Evolutionary conservation across 2,329 filamentous ascomycete species (phyloP), one percentile per base, ranked within the genome.

Genomic region (Endocalyx cinctus): DNA sequence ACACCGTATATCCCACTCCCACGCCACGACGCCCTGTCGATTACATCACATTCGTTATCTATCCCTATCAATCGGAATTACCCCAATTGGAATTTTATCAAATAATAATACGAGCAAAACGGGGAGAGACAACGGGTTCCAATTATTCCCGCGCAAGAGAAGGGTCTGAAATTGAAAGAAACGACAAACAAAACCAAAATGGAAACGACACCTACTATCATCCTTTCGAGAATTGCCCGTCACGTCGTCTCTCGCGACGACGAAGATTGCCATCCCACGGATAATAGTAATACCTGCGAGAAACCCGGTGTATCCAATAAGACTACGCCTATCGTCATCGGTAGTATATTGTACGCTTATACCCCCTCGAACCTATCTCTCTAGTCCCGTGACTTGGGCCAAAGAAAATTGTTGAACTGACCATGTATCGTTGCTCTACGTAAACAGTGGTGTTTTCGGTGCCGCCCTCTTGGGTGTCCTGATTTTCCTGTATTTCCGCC

Each of bases 231-330:
- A 31, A 27, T 46, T 28, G 43, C 43, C 35, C 38, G 45, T 22
- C 31, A 42, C 8, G 27, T 50, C 27, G 20, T 50, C 3, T 20
- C 20, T 15, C 48, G 47, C 10, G 43, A 43, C 2, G 33, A 43
- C 5, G 34, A 37, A 12, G 45, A 43, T 17, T 52, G 48, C 30
- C 51, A 52, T 25, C 51, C 51, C n/a, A 30, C 25, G 12, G 47
- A 48, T 20, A 34, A 54, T 20, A 50, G 52, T 32, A 33, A 54
- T 35, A 46, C 53, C 1, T 55, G 52, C 41, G 50, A 55, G 38
- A 54, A 55, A 37, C 45, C 49, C 11, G 31, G 41, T 3, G 41
- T 38, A 8, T 37, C 46, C 8, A 37, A 34, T 11, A 38, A 43
- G 12, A 29, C 35, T 3, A 50, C 41, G 10, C 36, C 33, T 5